phyloP scores from a whole-genome alignment of 495 filamentous ascomycete genomes.

The Penicillium soppii region DNA sequence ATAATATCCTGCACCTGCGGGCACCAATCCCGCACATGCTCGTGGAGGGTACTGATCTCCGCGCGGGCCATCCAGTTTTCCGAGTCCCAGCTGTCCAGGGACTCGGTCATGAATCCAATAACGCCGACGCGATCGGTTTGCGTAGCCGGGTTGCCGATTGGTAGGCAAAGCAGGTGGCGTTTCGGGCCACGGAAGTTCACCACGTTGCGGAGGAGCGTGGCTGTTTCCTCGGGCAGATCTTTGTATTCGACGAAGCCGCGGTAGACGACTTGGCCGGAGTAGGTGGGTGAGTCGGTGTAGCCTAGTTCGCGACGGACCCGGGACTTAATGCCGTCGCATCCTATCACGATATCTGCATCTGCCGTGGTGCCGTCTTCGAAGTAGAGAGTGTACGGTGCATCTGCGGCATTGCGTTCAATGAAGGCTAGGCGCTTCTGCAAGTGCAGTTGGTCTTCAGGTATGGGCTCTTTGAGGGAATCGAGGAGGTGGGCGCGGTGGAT shows the following conservation, averaged over 20 bases:
- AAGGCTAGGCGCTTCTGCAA: conserved; percentile 25
- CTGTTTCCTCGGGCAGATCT: conserved; percentile 26
- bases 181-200: conserved; percentile 34
- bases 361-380: conserved; percentile 50
- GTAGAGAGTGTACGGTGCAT: conserved; percentile 24
- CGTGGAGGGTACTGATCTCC: conserved; percentile 28
- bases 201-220: conserved; percentile 23
- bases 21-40: conserved; percentile 33
- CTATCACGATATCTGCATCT: conserved; percentile 52
- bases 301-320: conserved; percentile 44
- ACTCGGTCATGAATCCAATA: conserved; percentile 33
- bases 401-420: conserved; percentile 13
- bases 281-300: conserved; percentile 37
- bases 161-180: conserved; percentile 24
- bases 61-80: conserved; percentile 36
- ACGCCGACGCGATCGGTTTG: conserved; percentile 24
- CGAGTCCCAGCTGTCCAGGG: conserved; percentile 29
- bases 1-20: conserved; percentile 31
- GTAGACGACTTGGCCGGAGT: conserved; percentile 52
- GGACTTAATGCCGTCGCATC: conserved; percentile 63
- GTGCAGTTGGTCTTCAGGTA: conserved; percentile 18
- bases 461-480: conserved; percentile 29
- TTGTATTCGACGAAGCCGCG: conserved; percentile 45
- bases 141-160: conserved; percentile 28
- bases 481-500: conserved; percentile 39